Percentiles rank a stretch among this genome's conserved stretches.
Conservation (phyloP, 1,139 yeast genomes). For the Zygosaccharomyces sapae region DNA sequence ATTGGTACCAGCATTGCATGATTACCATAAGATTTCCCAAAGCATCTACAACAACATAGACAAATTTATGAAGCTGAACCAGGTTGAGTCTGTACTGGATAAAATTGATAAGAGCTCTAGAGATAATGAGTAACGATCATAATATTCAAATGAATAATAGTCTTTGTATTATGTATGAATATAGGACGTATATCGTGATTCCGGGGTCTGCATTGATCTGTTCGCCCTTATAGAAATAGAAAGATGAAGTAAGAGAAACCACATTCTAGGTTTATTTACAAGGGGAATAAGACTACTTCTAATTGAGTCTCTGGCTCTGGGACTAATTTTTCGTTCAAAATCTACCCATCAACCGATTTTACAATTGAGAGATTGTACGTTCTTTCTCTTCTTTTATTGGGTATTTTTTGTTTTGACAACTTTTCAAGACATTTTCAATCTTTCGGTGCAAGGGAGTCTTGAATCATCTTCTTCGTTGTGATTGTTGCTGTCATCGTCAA, state of each 20-base stretch:
- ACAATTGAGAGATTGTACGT: not conserved
- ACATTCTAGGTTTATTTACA: not conserved
- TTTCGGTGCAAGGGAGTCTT: too few relatives aligned
- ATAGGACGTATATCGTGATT: slow-evolving; percentile 8
- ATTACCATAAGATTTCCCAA: slow-evolving; percentile 8
- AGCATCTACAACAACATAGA: slow-evolving; percentile 10
- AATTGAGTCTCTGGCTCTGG: slow-evolving; percentile 3
- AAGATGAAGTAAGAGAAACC: not conserved
- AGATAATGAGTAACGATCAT: too few relatives aligned
- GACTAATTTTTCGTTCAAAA: not conserved
- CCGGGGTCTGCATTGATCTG: not conserved
- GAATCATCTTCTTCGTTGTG: not conserved
- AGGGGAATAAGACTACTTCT: not conserved
- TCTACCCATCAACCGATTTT: not conserved
- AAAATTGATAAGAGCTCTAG: too few relatives aligned
- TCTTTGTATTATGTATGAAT: not conserved
- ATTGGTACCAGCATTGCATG: slow-evolving; percentile 14
- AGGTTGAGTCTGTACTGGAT: not conserved
- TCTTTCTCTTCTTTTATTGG: not conserved
- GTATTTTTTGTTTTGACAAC: too few relatives aligned
- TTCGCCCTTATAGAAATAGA: not conserved
- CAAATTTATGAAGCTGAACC: slow-evolving; percentile 5
- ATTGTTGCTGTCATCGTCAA: not conserved
- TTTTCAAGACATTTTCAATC: too few relatives aligned
- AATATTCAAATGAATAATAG: too few relatives aligned